Conservation (phyloP, 208 protist species). For the Strigomonas galati region DNA sequence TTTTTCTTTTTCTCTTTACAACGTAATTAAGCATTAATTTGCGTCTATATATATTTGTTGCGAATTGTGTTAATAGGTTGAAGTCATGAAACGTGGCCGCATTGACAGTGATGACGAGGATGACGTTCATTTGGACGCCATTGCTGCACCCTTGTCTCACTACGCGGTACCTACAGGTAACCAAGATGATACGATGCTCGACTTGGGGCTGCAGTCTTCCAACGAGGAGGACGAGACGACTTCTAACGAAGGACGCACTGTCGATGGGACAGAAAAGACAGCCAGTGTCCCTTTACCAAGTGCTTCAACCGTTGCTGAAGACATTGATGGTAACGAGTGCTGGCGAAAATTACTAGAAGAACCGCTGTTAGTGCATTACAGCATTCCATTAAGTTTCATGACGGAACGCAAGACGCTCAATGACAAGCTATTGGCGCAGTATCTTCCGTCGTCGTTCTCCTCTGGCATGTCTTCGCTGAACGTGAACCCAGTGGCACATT, state of each 20-base stretch:
- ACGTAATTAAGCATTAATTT: no score
- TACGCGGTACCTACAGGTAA: conserved; percentile 22
- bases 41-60: no score
- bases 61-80: no score
- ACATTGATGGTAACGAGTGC: no score
- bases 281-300: no score
- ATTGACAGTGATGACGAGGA: conserved; percentile 81
- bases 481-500: not conserved
- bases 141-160: conserved; percentile 25
- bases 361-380: conserved; percentile 47
- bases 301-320: no score
- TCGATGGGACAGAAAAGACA: not conserved
- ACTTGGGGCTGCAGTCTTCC: conserved; percentile 29
- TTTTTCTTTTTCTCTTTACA: no score
- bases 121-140: conserved; percentile 37
- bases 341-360: conserved; percentile 33
- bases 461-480: not conserved
- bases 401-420: conserved; percentile 24
- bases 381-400: conserved; percentile 42
- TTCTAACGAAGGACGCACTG: conserved; percentile 9
- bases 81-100: conserved; percentile 67
- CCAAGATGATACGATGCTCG: conserved; percentile 23
- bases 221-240: not conserved
- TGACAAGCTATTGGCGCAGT: conserved; percentile 73
- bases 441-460: conserved; percentile 44